Conservation (phyloP, 306 rosid species). For the Bauhinia variegata region DNA sequence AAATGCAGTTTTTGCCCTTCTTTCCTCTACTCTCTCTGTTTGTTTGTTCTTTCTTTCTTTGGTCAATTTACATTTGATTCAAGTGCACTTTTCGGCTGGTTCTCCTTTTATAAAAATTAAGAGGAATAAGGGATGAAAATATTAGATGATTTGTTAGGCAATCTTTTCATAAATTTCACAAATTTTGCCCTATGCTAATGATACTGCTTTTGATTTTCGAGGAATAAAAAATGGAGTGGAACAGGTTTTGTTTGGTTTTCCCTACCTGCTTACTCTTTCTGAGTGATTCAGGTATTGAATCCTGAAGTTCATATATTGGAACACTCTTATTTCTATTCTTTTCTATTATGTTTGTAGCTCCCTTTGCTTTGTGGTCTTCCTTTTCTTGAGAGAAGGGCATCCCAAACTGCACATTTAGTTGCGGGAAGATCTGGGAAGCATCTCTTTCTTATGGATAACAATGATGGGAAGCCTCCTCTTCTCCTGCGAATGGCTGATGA, state of each 20-base stretch:
- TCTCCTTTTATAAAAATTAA: no score
- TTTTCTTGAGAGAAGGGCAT: slow-evolving; percentile 90
- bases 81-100: no score
- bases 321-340: slow-evolving; percentile 19
- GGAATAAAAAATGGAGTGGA: no score
- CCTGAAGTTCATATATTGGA: slow-evolving; percentile 11
- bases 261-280: no score
- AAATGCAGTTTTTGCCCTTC: background rate
- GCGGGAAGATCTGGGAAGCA: slow-evolving; percentile 96
- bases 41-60: background rate
- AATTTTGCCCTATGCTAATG: no score
- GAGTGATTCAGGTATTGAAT: slow-evolving; percentile 9
- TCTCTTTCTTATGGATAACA: slow-evolving; percentile 81
- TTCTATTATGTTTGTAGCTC: slow-evolving; percentile 57
- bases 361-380: slow-evolving; percentile 92
- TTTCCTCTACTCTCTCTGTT: no score
- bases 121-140: no score
- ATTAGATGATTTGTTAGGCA: no score
- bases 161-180: no score
- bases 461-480: slow-evolving; percentile 78
- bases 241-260: no score
- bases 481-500: slow-evolving; percentile 85
- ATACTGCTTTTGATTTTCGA: no score
- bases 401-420: slow-evolving; percentile 89
- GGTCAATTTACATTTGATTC: background rate